A percentile compares a stretch with the other conserved stretches of the same genome.
phyloP scores from a whole-genome alignment of 164 flowering plant species.

The Annona cherimola region DNA sequence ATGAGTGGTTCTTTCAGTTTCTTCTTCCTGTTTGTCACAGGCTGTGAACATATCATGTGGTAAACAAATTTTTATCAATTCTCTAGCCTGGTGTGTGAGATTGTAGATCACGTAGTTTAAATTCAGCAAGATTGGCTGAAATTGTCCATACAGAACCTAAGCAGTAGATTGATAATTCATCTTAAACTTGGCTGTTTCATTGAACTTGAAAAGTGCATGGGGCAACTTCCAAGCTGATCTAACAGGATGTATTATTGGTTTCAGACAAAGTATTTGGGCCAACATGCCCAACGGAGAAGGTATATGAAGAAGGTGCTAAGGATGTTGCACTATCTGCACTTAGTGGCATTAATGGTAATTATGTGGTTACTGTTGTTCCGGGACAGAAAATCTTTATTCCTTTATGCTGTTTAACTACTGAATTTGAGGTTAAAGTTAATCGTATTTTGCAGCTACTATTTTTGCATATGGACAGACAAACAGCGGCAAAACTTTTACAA shows the following conservation, averaged over 20 bases:
- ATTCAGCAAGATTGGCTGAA: too few relatives aligned
- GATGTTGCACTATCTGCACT: constrained; percentile 89
- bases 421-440: neutral
- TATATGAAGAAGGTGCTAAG: constrained; percentile 90
- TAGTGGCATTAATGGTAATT: constrained; percentile 89
- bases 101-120: too few relatives aligned
- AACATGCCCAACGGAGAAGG: constrained; percentile 52
- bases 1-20: neutral
- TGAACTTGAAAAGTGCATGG: neutral
- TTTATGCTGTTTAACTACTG: neutral
- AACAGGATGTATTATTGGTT: neutral
- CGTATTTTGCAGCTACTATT: constrained; percentile 66
- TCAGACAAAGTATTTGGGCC: constrained; percentile 97
- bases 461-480: constrained; percentile 99
- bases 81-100: too few relatives aligned
- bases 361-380: neutral
- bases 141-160: too few relatives aligned
- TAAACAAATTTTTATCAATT: too few relatives aligned
- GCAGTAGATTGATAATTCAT: neutral
- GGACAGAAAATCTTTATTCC: neutral
- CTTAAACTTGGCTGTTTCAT: neutral
- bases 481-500: constrained; percentile 97
- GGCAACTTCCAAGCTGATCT: neutral
- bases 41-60: too few relatives aligned
- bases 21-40: neutral